Evolutionary conservation across 2,329 filamentous ascomycete genomes (phyloP).

Genomic region (Mycosphaerella arachidis): DNA sequence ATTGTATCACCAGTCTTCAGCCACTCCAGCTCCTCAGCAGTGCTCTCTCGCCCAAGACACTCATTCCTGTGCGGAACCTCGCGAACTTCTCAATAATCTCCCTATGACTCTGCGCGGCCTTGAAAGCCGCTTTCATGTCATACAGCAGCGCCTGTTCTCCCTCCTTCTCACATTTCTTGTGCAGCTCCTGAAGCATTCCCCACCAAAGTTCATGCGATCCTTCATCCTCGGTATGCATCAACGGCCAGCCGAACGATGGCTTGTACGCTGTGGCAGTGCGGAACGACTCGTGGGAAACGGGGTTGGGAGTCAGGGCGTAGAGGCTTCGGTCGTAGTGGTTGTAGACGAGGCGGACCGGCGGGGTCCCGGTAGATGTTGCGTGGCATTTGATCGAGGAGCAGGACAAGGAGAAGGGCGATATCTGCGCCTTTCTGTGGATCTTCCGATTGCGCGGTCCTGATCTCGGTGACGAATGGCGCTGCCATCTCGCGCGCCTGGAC

Average conservation of each 20-base stretch:
- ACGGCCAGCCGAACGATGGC: slow-evolving; percentile 56
- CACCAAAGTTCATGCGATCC: slow-evolving; percentile 42
- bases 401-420: slow-evolving; percentile 46
- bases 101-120: slow-evolving; percentile 45
- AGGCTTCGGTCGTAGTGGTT: slow-evolving; percentile 48
- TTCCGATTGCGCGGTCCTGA: slow-evolving; percentile 26
- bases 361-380: slow-evolving; percentile 56
- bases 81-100: slow-evolving; percentile 53
- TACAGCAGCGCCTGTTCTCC: slow-evolving; percentile 29
- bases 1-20: slow-evolving; percentile 44
- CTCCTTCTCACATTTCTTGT: slow-evolving; percentile 31
- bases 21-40: slow-evolving; percentile 49
- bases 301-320: slow-evolving; percentile 5
- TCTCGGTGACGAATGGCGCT: slow-evolving; percentile 36
- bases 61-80: slow-evolving; percentile 57
- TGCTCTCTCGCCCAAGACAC: slow-evolving; percentile 47
- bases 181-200: slow-evolving; percentile 22
- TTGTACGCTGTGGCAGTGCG: slow-evolving; percentile 34
- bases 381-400: slow-evolving; percentile 61
- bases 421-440: slow-evolving; percentile 28
- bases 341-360: slow-evolving; percentile 45
- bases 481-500: slow-evolving; percentile 23
- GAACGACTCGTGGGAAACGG: slow-evolving; percentile 9
- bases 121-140: slow-evolving; percentile 30
- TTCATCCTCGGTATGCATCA: slow-evolving; percentile 56